Conservation (phyloP, 306 rosid genomes). For the Corylus heterophylla region DNA sequence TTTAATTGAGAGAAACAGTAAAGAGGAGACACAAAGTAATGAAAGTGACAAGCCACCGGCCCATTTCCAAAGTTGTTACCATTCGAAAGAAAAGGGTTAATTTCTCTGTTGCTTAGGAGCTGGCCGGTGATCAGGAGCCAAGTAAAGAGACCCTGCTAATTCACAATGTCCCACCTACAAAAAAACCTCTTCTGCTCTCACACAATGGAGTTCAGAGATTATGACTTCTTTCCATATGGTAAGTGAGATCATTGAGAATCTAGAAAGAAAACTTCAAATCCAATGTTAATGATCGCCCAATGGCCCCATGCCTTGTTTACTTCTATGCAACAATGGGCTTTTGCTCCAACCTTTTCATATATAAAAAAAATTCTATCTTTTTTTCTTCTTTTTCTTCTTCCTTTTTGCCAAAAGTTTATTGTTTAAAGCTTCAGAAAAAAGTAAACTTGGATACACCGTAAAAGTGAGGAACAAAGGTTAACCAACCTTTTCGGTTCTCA, state of each 20-base stretch:
- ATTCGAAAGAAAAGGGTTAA: neutral
- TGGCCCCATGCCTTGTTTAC: neutral
- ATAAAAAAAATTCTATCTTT: neutral
- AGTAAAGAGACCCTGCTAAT: neutral
- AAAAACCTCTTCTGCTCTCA: neutral
- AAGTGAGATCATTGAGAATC: slow-evolving; percentile 3
- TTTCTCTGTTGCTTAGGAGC: no score
- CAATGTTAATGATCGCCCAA: neutral
- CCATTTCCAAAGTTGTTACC: neutral
- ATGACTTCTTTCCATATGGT: neutral
- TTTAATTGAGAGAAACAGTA: no score
- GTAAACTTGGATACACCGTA: neutral
- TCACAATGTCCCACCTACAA: neutral
- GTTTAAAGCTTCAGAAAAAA: neutral
- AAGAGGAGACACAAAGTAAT: no score
- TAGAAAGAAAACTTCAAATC: neutral
- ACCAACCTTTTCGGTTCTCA: neutral
- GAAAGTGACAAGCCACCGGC: slow-evolving; percentile 1
- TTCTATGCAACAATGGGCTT: neutral
- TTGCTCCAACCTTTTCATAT: neutral
- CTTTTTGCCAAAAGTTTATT: neutral
- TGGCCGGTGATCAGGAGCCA: neutral
- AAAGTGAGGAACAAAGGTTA: neutral
- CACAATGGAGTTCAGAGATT: neutral
- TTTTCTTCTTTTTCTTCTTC: neutral